Conservation (phyloP, 371 early-diverging fungal species). For the Mucor mucedo region DNA sequence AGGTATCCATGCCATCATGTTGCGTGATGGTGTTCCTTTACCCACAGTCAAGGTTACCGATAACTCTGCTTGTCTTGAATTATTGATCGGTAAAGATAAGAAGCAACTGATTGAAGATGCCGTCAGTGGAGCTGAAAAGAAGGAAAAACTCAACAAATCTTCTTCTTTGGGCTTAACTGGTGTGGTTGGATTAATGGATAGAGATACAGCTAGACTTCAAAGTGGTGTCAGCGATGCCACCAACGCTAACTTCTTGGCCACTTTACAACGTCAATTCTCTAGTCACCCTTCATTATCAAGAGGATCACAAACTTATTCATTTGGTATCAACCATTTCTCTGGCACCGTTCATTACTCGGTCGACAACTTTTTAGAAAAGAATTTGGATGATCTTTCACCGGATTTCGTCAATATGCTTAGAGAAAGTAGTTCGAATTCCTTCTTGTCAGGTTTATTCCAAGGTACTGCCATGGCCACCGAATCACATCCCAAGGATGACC, state of each 20-base stretch:
- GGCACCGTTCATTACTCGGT: slow-evolving; percentile 74
- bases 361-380: slow-evolving; percentile 72
- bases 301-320: slow-evolving; percentile 48
- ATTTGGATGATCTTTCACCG: slow-evolving; percentile 74
- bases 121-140: slow-evolving; percentile 3
- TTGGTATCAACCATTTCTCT: slow-evolving; percentile 80
- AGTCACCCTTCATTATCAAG: slow-evolving; percentile 43
- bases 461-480: slow-evolving; percentile 81
- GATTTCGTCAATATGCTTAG: slow-evolving; percentile 87
- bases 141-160: slow-evolving; percentile 20
- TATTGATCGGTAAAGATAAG: slow-evolving; percentile 51
- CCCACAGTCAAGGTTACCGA: slow-evolving; percentile 56
- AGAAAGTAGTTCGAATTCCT: slow-evolving; percentile 71
- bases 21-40: slow-evolving; percentile 48
- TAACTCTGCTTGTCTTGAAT: slow-evolving; percentile 56
- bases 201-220: slow-evolving; percentile 48
- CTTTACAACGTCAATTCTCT: slow-evolving; percentile 40
- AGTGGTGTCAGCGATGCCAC: slow-evolving; percentile 53
- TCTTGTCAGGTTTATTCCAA: slow-evolving; percentile 83
- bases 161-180: slow-evolving; percentile 40
- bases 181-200: slow-evolving; percentile 67
- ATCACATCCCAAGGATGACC: slow-evolving; percentile 79
- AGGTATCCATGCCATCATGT: slow-evolving; percentile 57
- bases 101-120: slow-evolving; percentile 13
- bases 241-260: slow-evolving; percentile 56